Conservation (phyloP, 139 green algal species). For the Spirogloea muscicola region DNA sequence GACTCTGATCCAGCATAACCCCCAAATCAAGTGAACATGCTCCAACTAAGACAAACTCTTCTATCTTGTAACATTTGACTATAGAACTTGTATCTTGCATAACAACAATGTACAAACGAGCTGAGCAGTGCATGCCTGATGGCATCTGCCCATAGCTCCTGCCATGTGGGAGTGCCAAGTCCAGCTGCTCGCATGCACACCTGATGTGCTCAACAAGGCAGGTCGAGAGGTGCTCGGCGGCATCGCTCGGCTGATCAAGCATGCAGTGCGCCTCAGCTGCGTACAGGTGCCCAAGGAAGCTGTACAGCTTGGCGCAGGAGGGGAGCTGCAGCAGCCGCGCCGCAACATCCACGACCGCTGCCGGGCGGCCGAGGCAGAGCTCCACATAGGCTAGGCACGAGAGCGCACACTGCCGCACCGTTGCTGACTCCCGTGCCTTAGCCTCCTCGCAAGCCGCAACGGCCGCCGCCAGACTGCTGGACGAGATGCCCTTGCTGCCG, state of each 20-base stretch:
- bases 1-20: too few species aligned
- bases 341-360: background rate
- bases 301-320: constrained; percentile 5
- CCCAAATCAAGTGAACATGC: too few species aligned
- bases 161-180: too few species aligned
- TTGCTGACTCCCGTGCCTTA: background rate
- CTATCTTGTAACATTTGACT: too few species aligned
- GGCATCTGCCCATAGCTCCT: too few species aligned
- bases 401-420: background rate
- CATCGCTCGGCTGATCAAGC: constrained; percentile 9
- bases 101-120: too few species aligned
- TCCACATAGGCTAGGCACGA: constrained; percentile 15
- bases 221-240: constrained; percentile 30
- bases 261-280: constrained; percentile 29
- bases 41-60: too few species aligned
- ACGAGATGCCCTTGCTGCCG: too few species aligned
- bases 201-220: constrained; percentile 31
- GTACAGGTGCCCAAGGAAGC: constrained; percentile 28
- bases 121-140: too few species aligned
- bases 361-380: constrained; percentile 13
- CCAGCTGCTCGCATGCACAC: too few species aligned
- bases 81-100: background rate
- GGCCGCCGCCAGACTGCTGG: background rate
- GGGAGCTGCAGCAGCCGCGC: constrained; percentile 6
- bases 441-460: constrained; percentile 4